phyloP scores from a whole-genome alignment of 805 yeast genomes.

The Yarrowia osloensis region DNA sequence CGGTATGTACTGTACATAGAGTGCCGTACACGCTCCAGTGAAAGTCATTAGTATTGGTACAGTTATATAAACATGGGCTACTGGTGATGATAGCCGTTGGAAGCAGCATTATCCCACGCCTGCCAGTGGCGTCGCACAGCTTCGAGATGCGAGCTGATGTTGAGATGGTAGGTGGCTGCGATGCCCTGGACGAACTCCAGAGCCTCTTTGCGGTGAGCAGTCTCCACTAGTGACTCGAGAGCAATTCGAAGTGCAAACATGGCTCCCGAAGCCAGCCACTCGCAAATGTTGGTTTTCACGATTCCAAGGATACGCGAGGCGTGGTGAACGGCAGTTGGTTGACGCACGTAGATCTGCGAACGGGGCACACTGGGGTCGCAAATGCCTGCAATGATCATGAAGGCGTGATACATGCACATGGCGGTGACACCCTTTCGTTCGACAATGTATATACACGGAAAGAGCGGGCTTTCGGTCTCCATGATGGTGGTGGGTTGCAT shows the following conservation, averaged over 20 bases:
- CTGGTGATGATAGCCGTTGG: background rate
- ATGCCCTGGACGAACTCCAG: background rate
- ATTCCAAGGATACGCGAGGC: constrained; percentile 4
- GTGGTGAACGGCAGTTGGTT: background rate
- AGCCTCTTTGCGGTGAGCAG: background rate
- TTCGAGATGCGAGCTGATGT: constrained; percentile 5
- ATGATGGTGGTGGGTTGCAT: constrained; percentile 9
- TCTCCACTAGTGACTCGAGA: background rate
- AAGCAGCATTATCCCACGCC: background rate
- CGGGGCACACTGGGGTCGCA: background rate
- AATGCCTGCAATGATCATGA: background rate
- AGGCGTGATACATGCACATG: constrained; percentile 24
- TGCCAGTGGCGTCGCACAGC: background rate
- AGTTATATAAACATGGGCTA: background rate
- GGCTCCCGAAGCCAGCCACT: constrained; percentile 20
- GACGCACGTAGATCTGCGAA: background rate
- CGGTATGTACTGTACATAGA: no score
- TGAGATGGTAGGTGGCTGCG: background rate
- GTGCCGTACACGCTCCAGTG: no score
- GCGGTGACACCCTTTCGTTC: constrained; percentile 10
- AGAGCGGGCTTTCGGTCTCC: constrained; percentile 1
- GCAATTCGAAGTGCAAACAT: constrained; percentile 14
- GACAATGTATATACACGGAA: constrained; percentile 1
- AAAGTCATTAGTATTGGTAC: background rate
- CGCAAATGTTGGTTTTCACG: constrained; percentile 10